These are phyloP conservation scores for Clarireedia sp. DNA, from an alignment of 2,329 filamentous ascomycete species.

Conservation along the genomic window DNA sequence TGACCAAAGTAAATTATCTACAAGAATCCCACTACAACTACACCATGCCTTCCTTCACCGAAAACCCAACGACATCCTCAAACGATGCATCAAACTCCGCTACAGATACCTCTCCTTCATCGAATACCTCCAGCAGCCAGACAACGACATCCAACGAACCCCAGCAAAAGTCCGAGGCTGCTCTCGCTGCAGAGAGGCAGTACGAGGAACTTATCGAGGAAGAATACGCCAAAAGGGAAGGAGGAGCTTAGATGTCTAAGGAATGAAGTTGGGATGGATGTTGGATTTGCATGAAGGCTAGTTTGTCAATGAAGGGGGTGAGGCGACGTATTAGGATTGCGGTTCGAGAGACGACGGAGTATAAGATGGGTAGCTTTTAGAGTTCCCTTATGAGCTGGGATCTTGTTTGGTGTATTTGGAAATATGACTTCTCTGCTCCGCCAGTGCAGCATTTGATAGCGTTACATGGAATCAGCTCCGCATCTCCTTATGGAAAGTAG, in stretches of 20 bases:
- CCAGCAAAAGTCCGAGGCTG: conserved; percentile 9
- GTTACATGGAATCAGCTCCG: no score
- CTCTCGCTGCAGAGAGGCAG: conserved; percentile 12
- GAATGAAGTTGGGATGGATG: background rate
- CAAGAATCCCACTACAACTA: background rate
- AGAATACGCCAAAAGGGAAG: conserved; percentile 18
- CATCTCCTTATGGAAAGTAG: no score
- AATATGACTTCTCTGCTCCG: no score
- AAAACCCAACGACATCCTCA: background rate
- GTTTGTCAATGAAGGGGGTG: no score
- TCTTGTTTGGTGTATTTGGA: no score
- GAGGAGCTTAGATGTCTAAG: conserved; percentile 23
- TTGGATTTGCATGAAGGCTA: no score
- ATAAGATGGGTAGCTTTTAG: no score
- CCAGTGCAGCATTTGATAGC: no score
- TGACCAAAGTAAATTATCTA: background rate
- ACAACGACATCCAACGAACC: background rate
- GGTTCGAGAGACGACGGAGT: no score
- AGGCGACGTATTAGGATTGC: no score
- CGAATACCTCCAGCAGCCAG: background rate
- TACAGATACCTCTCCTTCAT: background rate
- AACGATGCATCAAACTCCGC: background rate
- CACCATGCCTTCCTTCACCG: conserved; percentile 8
- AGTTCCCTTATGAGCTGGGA: no score
- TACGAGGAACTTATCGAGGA: conserved; percentile 17